Evolutionary conservation across 306 rosid species (phyloP).

Genomic region (Dalbergia cultrata): DNA sequence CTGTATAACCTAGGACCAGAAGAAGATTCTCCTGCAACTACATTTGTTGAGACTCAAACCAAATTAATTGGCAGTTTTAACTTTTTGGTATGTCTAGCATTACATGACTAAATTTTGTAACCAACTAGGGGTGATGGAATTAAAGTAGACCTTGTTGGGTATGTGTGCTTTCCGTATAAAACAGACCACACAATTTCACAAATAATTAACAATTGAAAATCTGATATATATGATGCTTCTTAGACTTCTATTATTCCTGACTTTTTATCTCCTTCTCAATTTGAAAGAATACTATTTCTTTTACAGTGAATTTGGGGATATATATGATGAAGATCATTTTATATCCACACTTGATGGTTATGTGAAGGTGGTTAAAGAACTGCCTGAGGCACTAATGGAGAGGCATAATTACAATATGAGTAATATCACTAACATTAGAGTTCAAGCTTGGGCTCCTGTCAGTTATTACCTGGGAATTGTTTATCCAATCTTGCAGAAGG

Average conservation of each 20-base stretch:
- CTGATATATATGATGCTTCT: slow-evolving; percentile 7
- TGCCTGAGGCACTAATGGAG: slow-evolving; percentile 76
- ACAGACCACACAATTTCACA: slow-evolving; percentile 6
- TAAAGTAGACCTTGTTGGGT: slow-evolving; percentile 26
- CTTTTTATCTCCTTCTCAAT: slow-evolving; percentile 31
- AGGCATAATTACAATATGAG: slow-evolving; percentile 71
- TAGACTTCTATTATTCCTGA: slow-evolving; percentile 14
- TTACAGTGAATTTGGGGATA: slow-evolving; percentile 82
- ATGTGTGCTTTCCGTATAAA: slow-evolving; percentile 4
- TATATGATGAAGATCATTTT: slow-evolving; percentile 91
- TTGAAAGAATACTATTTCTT: slow-evolving; percentile 40
- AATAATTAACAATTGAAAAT: slow-evolving; percentile 22
- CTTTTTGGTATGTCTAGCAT: slow-evolving; percentile 12
- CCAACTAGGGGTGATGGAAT: slow-evolving; percentile 26
- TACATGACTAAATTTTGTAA: slow-evolving; percentile 36
- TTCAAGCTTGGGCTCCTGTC: slow-evolving; percentile 91
- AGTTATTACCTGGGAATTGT: slow-evolving; percentile 82
- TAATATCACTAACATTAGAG: slow-evolving; percentile 74
- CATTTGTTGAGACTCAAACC: slow-evolving; percentile 34
- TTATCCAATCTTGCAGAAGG: slow-evolving; percentile 76
- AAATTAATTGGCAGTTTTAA: slow-evolving; percentile 17
- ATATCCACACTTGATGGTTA: slow-evolving; percentile 81
- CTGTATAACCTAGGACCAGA: slow-evolving; percentile 27
- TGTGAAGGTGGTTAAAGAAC: slow-evolving; percentile 91
- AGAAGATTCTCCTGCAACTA: slow-evolving; percentile 28